Evolutionary conservation across 1,284 basidiomycete genomes (phyloP).

Genomic region (Pulchroboletus neoregius): DNA sequence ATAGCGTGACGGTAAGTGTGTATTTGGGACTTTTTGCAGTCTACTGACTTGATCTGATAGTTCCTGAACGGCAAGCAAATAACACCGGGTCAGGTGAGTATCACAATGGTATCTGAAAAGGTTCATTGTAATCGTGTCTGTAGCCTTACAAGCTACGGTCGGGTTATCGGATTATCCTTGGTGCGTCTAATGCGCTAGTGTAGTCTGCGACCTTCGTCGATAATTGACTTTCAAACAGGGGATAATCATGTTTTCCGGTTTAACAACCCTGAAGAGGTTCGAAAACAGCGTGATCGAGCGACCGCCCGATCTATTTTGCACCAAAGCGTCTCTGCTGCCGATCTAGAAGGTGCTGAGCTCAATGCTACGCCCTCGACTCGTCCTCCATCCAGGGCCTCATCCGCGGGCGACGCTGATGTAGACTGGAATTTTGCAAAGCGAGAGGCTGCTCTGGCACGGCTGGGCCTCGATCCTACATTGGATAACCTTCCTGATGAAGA

Average conservation of each 20-base stretch:
- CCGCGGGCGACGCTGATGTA: conserved; percentile 67
- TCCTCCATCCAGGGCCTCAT: conserved; percentile 72
- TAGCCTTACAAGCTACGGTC: conserved; percentile 81
- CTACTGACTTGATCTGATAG: conserved; percentile 36
- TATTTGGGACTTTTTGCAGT: neutral
- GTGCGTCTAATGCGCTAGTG: conserved; percentile 38
- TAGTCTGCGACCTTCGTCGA: conserved; percentile 7
- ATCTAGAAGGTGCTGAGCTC: conserved; percentile 51
- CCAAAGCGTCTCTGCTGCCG: conserved; percentile 57
- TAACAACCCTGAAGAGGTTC: conserved; percentile 93
- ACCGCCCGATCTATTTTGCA: conserved; percentile 66
- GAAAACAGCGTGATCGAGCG: conserved; percentile 80
- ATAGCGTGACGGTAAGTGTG: conserved; percentile 76
- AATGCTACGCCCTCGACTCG: conserved; percentile 48
- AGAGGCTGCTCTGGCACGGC: conserved; percentile 81
- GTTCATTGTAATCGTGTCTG: conserved; percentile 23
- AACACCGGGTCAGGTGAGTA: conserved; percentile 61
- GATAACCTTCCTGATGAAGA: conserved; percentile 91
- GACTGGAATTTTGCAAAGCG: conserved; percentile 94
- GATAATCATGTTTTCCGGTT: conserved; percentile 98
- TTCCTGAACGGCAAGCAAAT: conserved; percentile 93
- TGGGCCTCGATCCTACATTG: conserved; percentile 81
- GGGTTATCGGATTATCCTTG: conserved; percentile 93
- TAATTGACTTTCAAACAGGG: conserved; percentile 44
- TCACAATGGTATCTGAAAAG: conserved; percentile 13